Conservation (phyloP, 768 basidiomycete genomes). For the Rhodotorula sphaerocarpa region DNA sequence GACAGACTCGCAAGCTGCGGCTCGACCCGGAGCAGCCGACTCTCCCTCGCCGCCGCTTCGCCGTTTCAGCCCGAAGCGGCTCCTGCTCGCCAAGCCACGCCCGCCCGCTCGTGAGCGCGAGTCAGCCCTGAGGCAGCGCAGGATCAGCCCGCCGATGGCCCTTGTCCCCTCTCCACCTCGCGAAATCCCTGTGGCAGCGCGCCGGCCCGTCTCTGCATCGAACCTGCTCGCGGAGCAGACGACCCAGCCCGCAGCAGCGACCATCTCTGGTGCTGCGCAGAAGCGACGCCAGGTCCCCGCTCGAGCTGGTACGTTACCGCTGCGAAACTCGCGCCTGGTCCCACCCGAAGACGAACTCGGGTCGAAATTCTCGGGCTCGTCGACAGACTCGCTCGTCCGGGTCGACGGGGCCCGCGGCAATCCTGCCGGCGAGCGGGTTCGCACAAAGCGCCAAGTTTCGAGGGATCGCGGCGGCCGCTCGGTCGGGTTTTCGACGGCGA, state of each 20-base stretch:
- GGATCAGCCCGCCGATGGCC: background rate
- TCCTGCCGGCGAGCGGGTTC: background rate
- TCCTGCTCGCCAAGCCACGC: slow-evolving; percentile 1
- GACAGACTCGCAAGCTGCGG: too few relatives aligned
- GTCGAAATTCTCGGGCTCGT: slow-evolving; percentile 29
- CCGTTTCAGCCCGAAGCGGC: background rate
- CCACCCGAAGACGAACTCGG: slow-evolving; percentile 3
- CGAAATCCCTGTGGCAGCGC: background rate
- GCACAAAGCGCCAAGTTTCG: background rate
- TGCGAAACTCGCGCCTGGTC: background rate
- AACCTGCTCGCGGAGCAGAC: background rate
- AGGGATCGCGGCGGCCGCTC: slow-evolving; percentile 10
- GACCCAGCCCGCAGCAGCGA: too few relatives aligned
- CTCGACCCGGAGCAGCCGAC: too few relatives aligned
- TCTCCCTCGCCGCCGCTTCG: background rate
- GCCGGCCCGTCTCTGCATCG: background rate
- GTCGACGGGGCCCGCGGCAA: background rate
- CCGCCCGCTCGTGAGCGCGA: background rate
- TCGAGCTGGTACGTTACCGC: background rate
- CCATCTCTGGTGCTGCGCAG: too few relatives aligned
- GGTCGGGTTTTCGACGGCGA: slow-evolving; percentile 1
- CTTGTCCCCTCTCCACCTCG: background rate
- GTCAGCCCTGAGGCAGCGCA: too few relatives aligned
- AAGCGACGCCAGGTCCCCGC: background rate
- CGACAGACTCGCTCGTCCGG: slow-evolving; percentile 10